Evolutionary conservation across 306 rosid genomes (phyloP).

Genomic region (Dalbergia oliveri): DNA sequence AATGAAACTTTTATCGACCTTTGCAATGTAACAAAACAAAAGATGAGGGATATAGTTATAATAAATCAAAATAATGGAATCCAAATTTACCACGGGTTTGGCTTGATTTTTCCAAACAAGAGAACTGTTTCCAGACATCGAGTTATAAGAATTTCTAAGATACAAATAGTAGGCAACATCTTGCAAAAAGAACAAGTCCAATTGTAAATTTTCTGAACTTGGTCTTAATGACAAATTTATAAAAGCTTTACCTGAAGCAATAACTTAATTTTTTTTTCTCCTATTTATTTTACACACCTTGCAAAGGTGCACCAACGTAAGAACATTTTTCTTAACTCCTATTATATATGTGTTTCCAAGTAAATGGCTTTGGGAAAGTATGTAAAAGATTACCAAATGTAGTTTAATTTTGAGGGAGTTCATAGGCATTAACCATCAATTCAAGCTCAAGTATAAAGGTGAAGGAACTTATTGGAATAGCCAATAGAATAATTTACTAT

Average conservation of each 20-base stretch:
- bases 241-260: conserved; percentile 27
- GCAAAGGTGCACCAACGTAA: conserved; percentile 97
- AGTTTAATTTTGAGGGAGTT: conserved; percentile 41
- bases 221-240: conserved; percentile 23
- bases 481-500: conserved; percentile 91
- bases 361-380: conserved; percentile 30
- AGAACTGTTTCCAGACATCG: conserved; percentile 84
- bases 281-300: conserved; percentile 63
- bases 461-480: conserved; percentile 82
- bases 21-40: no score
- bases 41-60: no score
- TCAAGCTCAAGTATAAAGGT: conserved; percentile 74
- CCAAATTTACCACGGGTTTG: no score
- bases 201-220: conserved; percentile 57
- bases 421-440: conserved; percentile 89
- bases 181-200: conserved; percentile 92
- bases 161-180: no score
- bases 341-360: background rate
- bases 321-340: conserved; percentile 50
- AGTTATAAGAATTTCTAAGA: no score
- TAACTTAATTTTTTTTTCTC: conserved; percentile 23
- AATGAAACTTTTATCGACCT: no score
- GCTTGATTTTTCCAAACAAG: conserved; percentile 74
- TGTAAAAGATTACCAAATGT: conserved; percentile 20
- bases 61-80: no score